Percentiles rank a stretch among this genome's conserved stretches.
Evolutionary conservation across 805 yeast genomes (phyloP).

Genomic region (Kockiozyma suomiensis): DNA sequence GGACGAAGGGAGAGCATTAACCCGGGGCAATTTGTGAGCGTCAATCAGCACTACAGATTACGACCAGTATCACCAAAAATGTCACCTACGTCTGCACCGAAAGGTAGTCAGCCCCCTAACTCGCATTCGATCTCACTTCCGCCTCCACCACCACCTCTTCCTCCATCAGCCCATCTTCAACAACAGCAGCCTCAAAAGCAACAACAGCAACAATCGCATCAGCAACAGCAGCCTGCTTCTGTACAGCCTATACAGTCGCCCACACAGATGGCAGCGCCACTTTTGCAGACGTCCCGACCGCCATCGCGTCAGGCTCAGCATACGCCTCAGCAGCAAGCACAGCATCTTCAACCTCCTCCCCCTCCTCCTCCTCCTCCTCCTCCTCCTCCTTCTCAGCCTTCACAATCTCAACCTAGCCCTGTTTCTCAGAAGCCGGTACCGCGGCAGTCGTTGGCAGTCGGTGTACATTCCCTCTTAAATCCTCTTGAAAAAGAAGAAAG

Average conservation of each 20-base stretch:
- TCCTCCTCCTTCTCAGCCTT: background rate
- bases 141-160: slow-evolving; percentile 11
- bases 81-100: slow-evolving; percentile 11
- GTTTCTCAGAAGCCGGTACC: slow-evolving; percentile 2
- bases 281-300: background rate
- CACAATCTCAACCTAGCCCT: background rate
- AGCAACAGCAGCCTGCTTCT: background rate
- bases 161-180: slow-evolving; percentile 2
- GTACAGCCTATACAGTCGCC: background rate
- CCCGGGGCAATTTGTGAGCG: slow-evolving; percentile 26
- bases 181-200: slow-evolving; percentile 8
- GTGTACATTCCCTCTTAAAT: slow-evolving; percentile 27
- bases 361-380: background rate
- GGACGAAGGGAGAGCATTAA: slow-evolving; percentile 22
- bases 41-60: slow-evolving; percentile 24
- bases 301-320: background rate
- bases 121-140: background rate
- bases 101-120: background rate
- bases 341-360: background rate
- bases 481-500: slow-evolving; percentile 25
- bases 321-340: slow-evolving; percentile 5
- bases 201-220: background rate
- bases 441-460: slow-evolving; percentile 15
- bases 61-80: slow-evolving; percentile 21
- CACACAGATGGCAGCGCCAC: slow-evolving; percentile 7